phyloP scores from a whole-genome alignment of 1,139 yeast genomes.

The Saccharomyces hybrid region DNA sequence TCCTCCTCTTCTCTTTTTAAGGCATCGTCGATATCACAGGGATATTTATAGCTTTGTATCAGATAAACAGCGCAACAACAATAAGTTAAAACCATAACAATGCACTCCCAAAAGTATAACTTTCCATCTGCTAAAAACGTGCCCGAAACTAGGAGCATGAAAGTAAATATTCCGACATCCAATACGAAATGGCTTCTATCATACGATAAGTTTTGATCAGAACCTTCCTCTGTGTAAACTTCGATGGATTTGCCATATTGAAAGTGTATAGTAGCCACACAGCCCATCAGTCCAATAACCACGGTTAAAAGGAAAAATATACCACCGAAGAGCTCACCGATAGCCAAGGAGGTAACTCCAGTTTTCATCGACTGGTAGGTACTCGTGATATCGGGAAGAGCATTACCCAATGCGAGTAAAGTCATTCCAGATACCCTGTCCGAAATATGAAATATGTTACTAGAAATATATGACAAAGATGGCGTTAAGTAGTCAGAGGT shows the following conservation, averaged over 20 bases:
- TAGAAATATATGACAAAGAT: slow-evolving; percentile 26
- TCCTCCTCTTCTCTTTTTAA: too few species aligned
- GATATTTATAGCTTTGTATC: slow-evolving; percentile 4
- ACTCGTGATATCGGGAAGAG: slow-evolving; percentile 83
- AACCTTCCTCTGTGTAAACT: background rate
- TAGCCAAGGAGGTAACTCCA: slow-evolving; percentile 66
- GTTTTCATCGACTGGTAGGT: slow-evolving; percentile 73
- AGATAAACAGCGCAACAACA: slow-evolving; percentile 13
- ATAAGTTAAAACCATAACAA: slow-evolving; percentile 18
- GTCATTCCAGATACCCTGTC: slow-evolving; percentile 85
- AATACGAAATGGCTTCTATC: slow-evolving; percentile 19
- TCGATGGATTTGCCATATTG: slow-evolving; percentile 6
- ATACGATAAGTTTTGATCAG: slow-evolving; percentile 8
- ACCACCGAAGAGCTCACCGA: slow-evolving; percentile 86
- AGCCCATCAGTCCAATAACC: slow-evolving; percentile 26
- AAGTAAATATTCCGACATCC: slow-evolving; percentile 20
- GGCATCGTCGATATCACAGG: slow-evolving; percentile 2
- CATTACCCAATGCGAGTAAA: slow-evolving; percentile 82
- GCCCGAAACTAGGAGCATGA: slow-evolving; percentile 14
- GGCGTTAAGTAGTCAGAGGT: slow-evolving; percentile 30
- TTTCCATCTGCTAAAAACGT: slow-evolving; percentile 20
- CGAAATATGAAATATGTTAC: slow-evolving; percentile 45
- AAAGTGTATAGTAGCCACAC: slow-evolving; percentile 18
- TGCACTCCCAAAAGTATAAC: slow-evolving; percentile 23
- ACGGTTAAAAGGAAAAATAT: slow-evolving; percentile 27